These are phyloP conservation scores for Aschersonia sp. DNA, from an alignment of 2,329 filamentous ascomycete genomes.

Conservation along the genomic window DNA sequence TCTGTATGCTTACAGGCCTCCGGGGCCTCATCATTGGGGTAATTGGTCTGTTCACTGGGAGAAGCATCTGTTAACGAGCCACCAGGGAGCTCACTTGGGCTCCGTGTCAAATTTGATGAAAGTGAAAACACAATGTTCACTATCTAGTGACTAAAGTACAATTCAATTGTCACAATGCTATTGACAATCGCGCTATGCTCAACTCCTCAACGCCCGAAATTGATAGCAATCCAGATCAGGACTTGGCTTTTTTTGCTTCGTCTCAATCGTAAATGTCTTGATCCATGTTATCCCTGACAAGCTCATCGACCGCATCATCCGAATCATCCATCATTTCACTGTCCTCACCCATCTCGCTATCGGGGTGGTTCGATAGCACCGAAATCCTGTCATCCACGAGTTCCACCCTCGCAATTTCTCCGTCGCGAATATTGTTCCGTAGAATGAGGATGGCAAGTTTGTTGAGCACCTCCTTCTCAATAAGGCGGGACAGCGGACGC, in stretches of 20 bases:
- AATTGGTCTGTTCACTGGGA: too few species aligned
- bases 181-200: too few species aligned
- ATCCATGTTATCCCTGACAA: conserved; percentile 44
- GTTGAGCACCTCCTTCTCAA: conserved; percentile 96
- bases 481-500: conserved; percentile 71
- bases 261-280: conserved; percentile 34
- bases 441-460: conserved; percentile 82
- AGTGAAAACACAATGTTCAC: too few species aligned
- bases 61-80: too few species aligned
- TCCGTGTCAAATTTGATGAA: too few species aligned
- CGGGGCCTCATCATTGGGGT: too few species aligned
- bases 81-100: too few species aligned
- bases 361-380: conserved; percentile 68
- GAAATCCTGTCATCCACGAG: conserved; percentile 66
- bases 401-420: conserved; percentile 67
- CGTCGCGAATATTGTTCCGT: conserved; percentile 69
- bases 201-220: too few species aligned
- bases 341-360: conserved; percentile 47
- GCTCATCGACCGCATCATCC: conserved; percentile 58
- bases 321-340: conserved; percentile 60
- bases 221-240: too few species aligned
- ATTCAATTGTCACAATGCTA: too few species aligned
- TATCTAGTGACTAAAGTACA: too few species aligned
- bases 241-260: conserved; percentile 1
- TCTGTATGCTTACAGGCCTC: too few species aligned